Evolutionary conservation across 495 filamentous ascomycete species (phyloP), one percentile per base, ranked within the genome.

Genomic region (Tuber umbilicatum): DNA sequence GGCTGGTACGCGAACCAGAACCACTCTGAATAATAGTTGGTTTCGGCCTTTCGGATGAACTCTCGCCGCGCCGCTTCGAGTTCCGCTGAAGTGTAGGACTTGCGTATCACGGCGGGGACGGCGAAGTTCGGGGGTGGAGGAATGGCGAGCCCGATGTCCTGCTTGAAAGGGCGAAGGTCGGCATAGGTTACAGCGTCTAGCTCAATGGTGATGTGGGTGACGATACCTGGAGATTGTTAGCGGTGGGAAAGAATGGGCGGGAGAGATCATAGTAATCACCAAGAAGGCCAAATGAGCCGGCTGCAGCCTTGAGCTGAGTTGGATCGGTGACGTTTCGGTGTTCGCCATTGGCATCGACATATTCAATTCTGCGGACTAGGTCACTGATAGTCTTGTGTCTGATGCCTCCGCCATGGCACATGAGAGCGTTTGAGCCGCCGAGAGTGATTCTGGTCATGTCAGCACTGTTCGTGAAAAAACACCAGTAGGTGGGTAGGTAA

Each of bases 1-100:
- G 83, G 77, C 68, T 85, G 84, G 72, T 85, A 87, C 1, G 87
- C 82, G 76, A 87, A 88, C 87, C 87, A 88, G 76, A 88, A 88
- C 84, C 85, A 88, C 75, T 88, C 87, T 0, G 83, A 79, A 69
- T 88, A 88, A 73, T 86, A 88, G 67, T 84, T 81, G 39, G 85
- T 79, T 14, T 76, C 74, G 35, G 86, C 87, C 0, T 85, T 81
- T 0, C 75, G 71, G 70, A 83, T 76, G 69, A 86, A 87, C 7
- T 81, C 75, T 1, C 40, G 73, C 42, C 82, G 78, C 2, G 83
- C 85, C 9, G 74, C 75, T 27, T 80, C 76, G 31, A 83, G 75
- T 70, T 84, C 73, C 5, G 73, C 70, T 14, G 83, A 75, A 4
- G 83, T 83, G 74, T 79, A 82, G 17, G 78, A 69, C 31, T 82